Evolutionary conservation across 225 moss, liverwort and hornwort genomes (phyloP), one percentile per base, ranked within the genome.

Genomic region (Thuidium tamariscinum): DNA sequence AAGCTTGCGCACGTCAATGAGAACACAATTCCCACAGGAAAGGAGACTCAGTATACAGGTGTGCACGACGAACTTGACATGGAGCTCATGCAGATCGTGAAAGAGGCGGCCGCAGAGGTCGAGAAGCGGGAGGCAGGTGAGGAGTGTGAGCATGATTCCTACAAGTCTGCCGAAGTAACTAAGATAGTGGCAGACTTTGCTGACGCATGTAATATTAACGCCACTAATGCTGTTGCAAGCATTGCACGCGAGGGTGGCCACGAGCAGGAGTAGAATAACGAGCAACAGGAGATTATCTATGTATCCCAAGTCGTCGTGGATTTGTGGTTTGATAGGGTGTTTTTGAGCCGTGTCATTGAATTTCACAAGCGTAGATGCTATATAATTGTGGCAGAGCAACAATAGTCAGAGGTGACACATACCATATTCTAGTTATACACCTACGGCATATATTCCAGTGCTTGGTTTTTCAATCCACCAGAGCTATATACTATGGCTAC

Each of bases 371-470:
- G 1, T 34, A 3, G 13, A 68, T 12, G 0, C 1, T 37, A 68
- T 22, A 37, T 25, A n/a, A n/a, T 23, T 3, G 2, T 39, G 68
- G 36, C 22, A 68, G 0, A 7, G 23, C 7, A 1, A 2, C 13
- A 68, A 39, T 68, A 22, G 27, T 23, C 3, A 26, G 4, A 71
- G 14, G 14, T 5, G 42, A 8, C 42, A 12, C 8, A 8, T 13
- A 16, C 5, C 27, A 16, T 8, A 41, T 16, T 71, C 0, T 39
- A 71, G 44, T 44, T 44, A 4, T 34, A 64, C 5, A 64, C 4
- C 34, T 63, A 17, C 9, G 9, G 8, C 1, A 0, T 9, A 16
- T 16, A 2, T 4, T 63, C 15, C 42, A 0, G 1, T 70, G 5
- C 23, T 8, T 42, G 1, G 5, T 70, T 15, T 70, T 70, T 13